These are phyloP conservation scores for Hypomyces perniciosus DNA, from an alignment of 2,329 filamentous ascomycete genomes.

Conservation along the genomic window DNA sequence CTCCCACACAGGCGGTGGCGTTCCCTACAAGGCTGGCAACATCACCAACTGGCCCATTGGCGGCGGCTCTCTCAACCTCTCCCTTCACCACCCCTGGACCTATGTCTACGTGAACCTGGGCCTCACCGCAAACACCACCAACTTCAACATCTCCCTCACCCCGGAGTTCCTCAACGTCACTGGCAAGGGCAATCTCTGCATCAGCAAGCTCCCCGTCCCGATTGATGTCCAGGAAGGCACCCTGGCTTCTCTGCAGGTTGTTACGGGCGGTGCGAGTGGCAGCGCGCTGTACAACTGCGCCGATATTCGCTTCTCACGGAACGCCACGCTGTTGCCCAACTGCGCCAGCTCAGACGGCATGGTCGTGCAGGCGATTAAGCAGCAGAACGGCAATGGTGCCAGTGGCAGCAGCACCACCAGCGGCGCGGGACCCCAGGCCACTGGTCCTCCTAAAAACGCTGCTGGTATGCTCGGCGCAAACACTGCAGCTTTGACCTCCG, in stretches of 20 bases:
- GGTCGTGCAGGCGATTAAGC: conserved; percentile 27
- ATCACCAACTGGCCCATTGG: conserved; percentile 48
- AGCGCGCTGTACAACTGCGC: conserved; percentile 69
- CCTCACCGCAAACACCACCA: conserved; percentile 44
- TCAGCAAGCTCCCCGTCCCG: conserved; percentile 53
- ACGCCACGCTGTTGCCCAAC: conserved; percentile 38
- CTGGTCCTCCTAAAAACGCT: conserved; percentile 15
- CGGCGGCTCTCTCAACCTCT: conserved; percentile 42
- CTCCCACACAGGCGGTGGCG: conserved; percentile 37
- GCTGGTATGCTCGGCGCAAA: conserved; percentile 21
- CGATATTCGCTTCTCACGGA: conserved; percentile 61
- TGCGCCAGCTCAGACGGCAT: conserved; percentile 37
- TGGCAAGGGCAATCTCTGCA: conserved; percentile 59
- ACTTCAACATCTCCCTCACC: conserved; percentile 65
- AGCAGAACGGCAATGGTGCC: conserved; percentile 18
- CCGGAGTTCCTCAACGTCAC: conserved; percentile 52
- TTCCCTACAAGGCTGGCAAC: conserved; percentile 38
- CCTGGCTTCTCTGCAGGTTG: conserved; percentile 62
- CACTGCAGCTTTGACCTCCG: conserved; percentile 26
- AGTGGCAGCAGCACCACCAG: conserved; percentile 12
- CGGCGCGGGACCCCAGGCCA: conserved; percentile 14
- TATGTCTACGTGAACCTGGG: conserved; percentile 51
- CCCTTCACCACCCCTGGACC: conserved; percentile 46
- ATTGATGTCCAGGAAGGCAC: conserved; percentile 52
- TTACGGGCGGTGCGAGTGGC: conserved; percentile 53